A percentile compares a stretch with the other conserved stretches of the same genome.
Conservation (phyloP, 805 yeast species). For the Kodamaea nitidulidarum region DNA sequence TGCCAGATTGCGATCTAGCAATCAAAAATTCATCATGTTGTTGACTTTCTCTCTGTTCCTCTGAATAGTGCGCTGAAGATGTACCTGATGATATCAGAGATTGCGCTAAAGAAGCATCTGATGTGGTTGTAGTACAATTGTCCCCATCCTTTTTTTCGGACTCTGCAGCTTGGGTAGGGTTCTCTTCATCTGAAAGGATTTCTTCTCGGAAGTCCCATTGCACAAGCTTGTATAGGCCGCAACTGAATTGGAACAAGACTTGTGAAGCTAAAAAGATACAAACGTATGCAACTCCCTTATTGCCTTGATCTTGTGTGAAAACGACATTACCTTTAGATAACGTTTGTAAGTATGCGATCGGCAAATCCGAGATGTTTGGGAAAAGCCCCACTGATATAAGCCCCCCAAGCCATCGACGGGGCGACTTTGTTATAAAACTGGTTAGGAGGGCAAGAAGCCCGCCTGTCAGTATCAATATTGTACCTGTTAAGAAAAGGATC, state of each 20-base stretch:
- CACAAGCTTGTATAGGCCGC: constrained; percentile 69
- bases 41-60: constrained; percentile 3
- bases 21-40: constrained; percentile 22
- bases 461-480: constrained; percentile 50
- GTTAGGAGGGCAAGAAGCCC: constrained; percentile 43
- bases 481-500: constrained; percentile 47
- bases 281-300: constrained; percentile 78
- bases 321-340: constrained; percentile 55
- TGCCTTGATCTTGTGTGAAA: constrained; percentile 57
- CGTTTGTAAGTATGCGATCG: constrained; percentile 78
- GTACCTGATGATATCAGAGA: too few relatives aligned
- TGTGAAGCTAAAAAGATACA: constrained; percentile 72
- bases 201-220: constrained; percentile 62
- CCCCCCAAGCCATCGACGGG: constrained; percentile 76
- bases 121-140: background rate
- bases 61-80: background rate
- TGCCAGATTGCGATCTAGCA: constrained; percentile 1
- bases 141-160: constrained; percentile 4
- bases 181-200: constrained; percentile 11
- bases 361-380: constrained; percentile 78
- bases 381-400: constrained; percentile 65
- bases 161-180: constrained; percentile 10
- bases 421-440: constrained; percentile 53
- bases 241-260: constrained; percentile 63
- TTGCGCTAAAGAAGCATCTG: background rate